These are phyloP conservation scores for Diphasiastrum complanatum DNA, from an alignment of 83 land plant species.

Conservation along the genomic window DNA sequence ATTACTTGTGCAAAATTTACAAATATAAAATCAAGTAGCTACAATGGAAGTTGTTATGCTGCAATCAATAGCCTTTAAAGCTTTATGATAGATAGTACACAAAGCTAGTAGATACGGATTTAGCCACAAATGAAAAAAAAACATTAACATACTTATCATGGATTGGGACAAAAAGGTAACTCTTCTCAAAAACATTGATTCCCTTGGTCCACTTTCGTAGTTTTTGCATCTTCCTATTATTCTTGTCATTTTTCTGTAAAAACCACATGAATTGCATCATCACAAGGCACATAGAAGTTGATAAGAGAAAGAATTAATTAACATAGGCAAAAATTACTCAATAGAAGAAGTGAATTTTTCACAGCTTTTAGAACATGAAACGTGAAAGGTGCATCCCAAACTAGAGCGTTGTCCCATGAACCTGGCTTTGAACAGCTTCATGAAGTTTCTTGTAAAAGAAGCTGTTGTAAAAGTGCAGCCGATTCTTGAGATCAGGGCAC, in stretches of 20 bases:
- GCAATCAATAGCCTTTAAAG: too few relatives aligned
- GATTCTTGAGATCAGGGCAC: constrained; percentile 10
- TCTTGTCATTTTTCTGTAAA: constrained; percentile 27
- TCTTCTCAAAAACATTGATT: constrained; percentile 59
- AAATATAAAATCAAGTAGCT: too few relatives aligned
- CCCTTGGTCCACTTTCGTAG: constrained; percentile 84
- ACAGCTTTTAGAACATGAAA: not conserved
- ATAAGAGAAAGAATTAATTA: not conserved
- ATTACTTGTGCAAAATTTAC: too few relatives aligned
- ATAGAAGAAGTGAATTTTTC: too few relatives aligned
- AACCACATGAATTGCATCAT: not conserved
- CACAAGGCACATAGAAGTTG: constrained; percentile 1
- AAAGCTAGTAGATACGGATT: too few relatives aligned
- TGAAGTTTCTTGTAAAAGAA: constrained; percentile 39
- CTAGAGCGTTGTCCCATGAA: not conserved
- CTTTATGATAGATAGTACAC: too few relatives aligned
- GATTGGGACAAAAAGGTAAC: constrained; percentile 61
- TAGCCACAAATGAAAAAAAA: too few relatives aligned
- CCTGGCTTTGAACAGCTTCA: not conserved
- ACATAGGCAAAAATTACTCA: too few relatives aligned
- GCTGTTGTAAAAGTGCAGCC: constrained; percentile 40
- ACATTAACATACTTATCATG: constrained; percentile 48
- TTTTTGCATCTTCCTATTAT: constrained; percentile 33
- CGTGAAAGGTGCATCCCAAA: not conserved
- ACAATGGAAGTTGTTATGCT: too few relatives aligned